phyloP scores from a whole-genome alignment of 371 early-diverging fungal species.

The Mortierella sp. region DNA sequence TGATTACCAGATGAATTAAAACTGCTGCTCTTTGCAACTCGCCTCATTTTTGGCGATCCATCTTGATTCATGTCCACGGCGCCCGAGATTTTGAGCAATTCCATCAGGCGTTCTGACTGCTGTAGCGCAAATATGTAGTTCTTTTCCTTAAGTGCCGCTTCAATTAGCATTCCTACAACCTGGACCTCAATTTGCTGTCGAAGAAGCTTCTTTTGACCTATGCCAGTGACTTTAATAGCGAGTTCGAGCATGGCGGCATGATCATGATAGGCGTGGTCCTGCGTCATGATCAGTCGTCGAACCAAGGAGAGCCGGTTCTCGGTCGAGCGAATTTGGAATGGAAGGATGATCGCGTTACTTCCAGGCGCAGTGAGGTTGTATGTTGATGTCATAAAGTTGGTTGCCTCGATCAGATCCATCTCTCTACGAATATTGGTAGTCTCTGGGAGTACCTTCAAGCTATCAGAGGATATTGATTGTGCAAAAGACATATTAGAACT shows the following conservation, averaged over 20 bases:
- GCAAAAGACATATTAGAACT: neutral
- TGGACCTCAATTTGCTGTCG: conserved; percentile 36
- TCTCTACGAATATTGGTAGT: conserved; percentile 73
- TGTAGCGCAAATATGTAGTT: conserved; percentile 36
- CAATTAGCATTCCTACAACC: conserved; percentile 59
- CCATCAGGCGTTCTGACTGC: conserved; percentile 51
- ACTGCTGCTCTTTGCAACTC: conserved; percentile 34
- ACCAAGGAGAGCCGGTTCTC: conserved; percentile 76
- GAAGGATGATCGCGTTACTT: conserved; percentile 71
- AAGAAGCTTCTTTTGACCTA: conserved; percentile 53
- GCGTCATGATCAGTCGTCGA: conserved; percentile 66
- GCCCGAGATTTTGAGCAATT: conserved; percentile 38
- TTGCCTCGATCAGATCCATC: conserved; percentile 81
- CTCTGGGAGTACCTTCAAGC: conserved; percentile 74
- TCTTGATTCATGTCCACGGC: conserved; percentile 36
- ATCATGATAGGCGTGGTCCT: conserved; percentile 64
- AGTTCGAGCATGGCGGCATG: conserved; percentile 69
- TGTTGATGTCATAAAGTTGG: conserved; percentile 70
- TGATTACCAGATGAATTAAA: neutral
- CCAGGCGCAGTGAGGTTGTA: conserved; percentile 67
- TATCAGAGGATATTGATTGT: conserved; percentile 20
- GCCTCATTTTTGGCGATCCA: conserved; percentile 40
- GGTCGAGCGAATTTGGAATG: conserved; percentile 80
- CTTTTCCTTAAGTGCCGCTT: conserved; percentile 64
- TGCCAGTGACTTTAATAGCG: conserved; percentile 68